Evolutionary conservation across 306 rosid genomes (phyloP).

Genomic region (Sophora flavescens): DNA sequence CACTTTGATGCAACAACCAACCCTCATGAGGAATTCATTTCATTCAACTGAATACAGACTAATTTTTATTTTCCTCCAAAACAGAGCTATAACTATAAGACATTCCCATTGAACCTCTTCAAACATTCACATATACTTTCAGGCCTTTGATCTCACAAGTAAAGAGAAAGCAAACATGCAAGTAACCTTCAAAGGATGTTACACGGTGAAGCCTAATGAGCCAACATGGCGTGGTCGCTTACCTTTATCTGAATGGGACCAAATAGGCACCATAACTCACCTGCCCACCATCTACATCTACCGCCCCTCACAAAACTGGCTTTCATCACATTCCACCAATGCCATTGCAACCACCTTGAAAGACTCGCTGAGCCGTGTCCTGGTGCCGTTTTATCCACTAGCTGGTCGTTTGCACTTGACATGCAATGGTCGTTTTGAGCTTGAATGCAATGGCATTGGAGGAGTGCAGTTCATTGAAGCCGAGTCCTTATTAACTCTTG

Average conservation of each 20-base stretch:
- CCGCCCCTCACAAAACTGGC: constrained; percentile 32
- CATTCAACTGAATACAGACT: constrained; percentile 24
- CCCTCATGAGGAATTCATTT: constrained; percentile 39
- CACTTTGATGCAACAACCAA: constrained; percentile 26
- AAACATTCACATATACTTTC: neutral
- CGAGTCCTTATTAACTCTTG: constrained; percentile 42
- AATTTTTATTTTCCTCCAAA: neutral
- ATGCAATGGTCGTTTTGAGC: constrained; percentile 56
- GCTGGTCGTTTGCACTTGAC: constrained; percentile 69
- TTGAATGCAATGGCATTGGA: constrained; percentile 65
- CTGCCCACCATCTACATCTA: constrained; percentile 63
- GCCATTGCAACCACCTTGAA: constrained; percentile 49
- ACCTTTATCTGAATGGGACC: constrained; percentile 66
- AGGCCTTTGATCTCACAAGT: neutral
- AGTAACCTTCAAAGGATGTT: constrained; percentile 48
- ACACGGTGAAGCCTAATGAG: constrained; percentile 49
- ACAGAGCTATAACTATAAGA: neutral
- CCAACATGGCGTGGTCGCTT: constrained; percentile 53
- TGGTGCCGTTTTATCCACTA: constrained; percentile 70
- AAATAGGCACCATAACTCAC: constrained; percentile 59
- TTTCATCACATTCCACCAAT: neutral
- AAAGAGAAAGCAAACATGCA: constrained; percentile 40
- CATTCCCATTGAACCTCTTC: neutral
- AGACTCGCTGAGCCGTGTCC: constrained; percentile 53
- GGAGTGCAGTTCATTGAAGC: constrained; percentile 67